Percentiles rank a stretch among this genome's conserved stretches.
These are phyloP conservation scores for Sugiyamaella pinicola DNA, from an alignment of 1,139 yeast genomes.

Conservation along the genomic window DNA sequence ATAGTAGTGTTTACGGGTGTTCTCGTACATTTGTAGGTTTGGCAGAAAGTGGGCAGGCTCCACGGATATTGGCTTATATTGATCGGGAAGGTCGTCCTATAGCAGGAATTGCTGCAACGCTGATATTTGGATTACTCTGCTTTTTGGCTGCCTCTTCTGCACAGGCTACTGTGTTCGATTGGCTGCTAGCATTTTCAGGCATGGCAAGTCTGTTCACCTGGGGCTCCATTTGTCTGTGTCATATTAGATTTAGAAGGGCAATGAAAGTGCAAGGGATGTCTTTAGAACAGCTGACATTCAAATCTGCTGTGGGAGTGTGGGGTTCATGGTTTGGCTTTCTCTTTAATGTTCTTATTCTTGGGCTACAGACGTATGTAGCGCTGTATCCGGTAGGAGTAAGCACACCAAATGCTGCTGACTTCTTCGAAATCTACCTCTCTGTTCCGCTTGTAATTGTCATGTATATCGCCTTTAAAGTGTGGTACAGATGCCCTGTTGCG, in stretches of 20 bases:
- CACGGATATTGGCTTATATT: slow-evolving; percentile 67
- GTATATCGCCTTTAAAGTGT: slow-evolving; percentile 54
- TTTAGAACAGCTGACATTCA: slow-evolving; percentile 65
- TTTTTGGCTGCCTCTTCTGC: slow-evolving; percentile 71
- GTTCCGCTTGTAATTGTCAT: slow-evolving; percentile 52
- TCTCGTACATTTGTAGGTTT: slow-evolving; percentile 80
- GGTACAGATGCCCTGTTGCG: slow-evolving; percentile 48
- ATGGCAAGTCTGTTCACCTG: slow-evolving; percentile 79
- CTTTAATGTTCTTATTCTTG: slow-evolving; percentile 51
- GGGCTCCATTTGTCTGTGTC: slow-evolving; percentile 73
- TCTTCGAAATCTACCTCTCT: slow-evolving; percentile 58
- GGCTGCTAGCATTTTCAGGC: slow-evolving; percentile 81
- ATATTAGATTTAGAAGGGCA: slow-evolving; percentile 76
- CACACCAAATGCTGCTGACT: slow-evolving; percentile 43
- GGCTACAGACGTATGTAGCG: slow-evolving; percentile 82
- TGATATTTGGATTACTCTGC: slow-evolving; percentile 64
- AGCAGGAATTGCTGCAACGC: slow-evolving; percentile 59
- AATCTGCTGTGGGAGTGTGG: slow-evolving; percentile 66
- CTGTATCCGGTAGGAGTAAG: slow-evolving; percentile 55
- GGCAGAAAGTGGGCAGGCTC: slow-evolving; percentile 79
- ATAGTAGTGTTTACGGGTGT: slow-evolving; percentile 72
- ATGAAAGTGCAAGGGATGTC: slow-evolving; percentile 64
- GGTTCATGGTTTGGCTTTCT: slow-evolving; percentile 77
- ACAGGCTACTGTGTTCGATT: slow-evolving; percentile 67
- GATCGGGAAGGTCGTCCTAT: slow-evolving; percentile 77